These are phyloP conservation scores for Oidiodendron maius DNA, from an alignment of 495 filamentous ascomycete genomes.

Conservation along the genomic window DNA sequence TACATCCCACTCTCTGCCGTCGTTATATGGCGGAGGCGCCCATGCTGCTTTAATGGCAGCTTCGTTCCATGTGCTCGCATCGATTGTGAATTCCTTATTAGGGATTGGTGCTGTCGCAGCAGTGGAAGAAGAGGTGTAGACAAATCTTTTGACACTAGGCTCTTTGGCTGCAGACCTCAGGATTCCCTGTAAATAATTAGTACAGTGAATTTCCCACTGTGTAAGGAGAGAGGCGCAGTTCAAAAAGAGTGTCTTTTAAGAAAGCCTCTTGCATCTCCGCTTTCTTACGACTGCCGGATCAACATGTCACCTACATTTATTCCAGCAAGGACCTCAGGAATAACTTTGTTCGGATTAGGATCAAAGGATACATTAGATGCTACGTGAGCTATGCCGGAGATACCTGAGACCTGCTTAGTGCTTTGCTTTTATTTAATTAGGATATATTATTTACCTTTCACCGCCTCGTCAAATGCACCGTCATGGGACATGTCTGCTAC, in stretches of 20 bases:
- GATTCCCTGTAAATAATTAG: conserved; percentile 18
- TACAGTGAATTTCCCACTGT: conserved; percentile 22
- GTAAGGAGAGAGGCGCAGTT: no score
- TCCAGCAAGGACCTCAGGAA: conserved; percentile 34
- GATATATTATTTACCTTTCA: conserved; percentile 30
- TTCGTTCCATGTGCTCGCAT: conserved; percentile 43
- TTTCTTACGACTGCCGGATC: neutral
- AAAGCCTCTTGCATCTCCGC: neutral
- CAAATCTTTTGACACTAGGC: conserved; percentile 41
- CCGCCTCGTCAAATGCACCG: conserved; percentile 34
- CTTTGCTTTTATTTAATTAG: neutral
- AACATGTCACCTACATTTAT: conserved; percentile 12
- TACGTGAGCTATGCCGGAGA: conserved; percentile 35
- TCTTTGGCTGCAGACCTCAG: conserved; percentile 39
- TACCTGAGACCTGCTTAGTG: conserved; percentile 2
- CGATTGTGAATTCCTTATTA: conserved; percentile 25
- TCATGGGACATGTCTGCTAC: conserved; percentile 34
- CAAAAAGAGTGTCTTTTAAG: no score
- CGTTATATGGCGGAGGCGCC: conserved; percentile 31
- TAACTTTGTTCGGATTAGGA: conserved; percentile 35
- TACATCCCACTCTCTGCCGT: conserved; percentile 21
- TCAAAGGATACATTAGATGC: conserved; percentile 36
- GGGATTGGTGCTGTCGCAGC: conserved; percentile 29
- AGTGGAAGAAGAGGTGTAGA: conserved; percentile 45
- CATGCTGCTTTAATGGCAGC: conserved; percentile 35